A percentile compares a stretch with the other conserved stretches of the same genome.
Evolutionary conservation across 345 rosid genomes (phyloP).

Genomic region (Eucalyptus albens): DNA sequence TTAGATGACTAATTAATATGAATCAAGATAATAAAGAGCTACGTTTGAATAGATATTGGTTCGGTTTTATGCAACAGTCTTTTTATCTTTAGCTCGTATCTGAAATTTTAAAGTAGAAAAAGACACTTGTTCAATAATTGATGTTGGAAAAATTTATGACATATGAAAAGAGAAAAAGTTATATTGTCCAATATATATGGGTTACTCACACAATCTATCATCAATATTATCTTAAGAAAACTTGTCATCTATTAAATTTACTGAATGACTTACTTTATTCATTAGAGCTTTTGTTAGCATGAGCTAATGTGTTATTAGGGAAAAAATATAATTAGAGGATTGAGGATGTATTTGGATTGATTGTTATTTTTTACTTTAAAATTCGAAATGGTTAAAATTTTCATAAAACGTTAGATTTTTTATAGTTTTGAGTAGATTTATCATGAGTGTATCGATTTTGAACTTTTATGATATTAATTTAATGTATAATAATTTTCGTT

Average conservation of each 20-base stretch:
- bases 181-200: accelerated
- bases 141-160: not conserved
- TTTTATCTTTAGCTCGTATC: not conserved
- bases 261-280: not conserved
- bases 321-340: not conserved
- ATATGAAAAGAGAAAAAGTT: not conserved
- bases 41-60: not conserved
- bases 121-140: not conserved
- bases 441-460: accelerated
- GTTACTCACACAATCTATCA: not conserved
- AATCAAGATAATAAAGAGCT: not conserved
- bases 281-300: not conserved
- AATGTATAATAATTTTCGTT: not conserved
- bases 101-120: not conserved
- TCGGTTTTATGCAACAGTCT: not conserved
- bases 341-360: not conserved
- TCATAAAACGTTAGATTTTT: accelerated
- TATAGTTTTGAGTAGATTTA: accelerated
- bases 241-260: not conserved
- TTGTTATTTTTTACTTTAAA: not conserved
- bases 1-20: not conserved
- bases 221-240: not conserved
- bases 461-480: no score
- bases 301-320: not conserved
- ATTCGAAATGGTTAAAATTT: not conserved